phyloP scores from a whole-genome alignment of 169 alveolate genomes.

The Plasmodium chabaudi region DNA sequence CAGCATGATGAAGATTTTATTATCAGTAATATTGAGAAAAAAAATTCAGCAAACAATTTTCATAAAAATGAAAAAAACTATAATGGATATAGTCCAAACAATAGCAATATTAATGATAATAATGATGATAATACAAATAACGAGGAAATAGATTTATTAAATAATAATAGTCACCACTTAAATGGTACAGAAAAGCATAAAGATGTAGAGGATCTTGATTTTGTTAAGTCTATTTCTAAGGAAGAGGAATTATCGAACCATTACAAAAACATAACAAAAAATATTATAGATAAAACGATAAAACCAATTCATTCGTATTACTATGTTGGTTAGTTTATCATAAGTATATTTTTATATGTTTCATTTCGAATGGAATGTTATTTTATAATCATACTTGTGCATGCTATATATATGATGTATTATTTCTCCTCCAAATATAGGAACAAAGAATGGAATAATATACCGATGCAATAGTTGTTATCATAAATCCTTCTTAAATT shows the following conservation, averaged over 20 bases:
- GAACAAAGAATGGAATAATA: slow-evolving; percentile 73
- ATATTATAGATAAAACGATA: slow-evolving; percentile 58
- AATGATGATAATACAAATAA: not conserved
- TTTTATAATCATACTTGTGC: not conserved
- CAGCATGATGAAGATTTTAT: slow-evolving; percentile 68
- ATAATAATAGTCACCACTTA: not conserved
- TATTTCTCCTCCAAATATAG: not conserved
- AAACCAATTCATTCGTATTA: slow-evolving; percentile 71
- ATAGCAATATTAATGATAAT: not conserved
- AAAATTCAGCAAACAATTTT: slow-evolving; percentile 4
- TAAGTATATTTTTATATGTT: too few species aligned
- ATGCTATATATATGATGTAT: not conserved
- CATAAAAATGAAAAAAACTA: slow-evolving; percentile 2
- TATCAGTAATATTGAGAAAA: slow-evolving; percentile 26
- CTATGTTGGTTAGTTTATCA: slow-evolving; percentile 38
- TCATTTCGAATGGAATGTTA: too few species aligned
- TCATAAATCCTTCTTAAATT: slow-evolving; percentile 63
- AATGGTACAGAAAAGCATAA: not conserved
- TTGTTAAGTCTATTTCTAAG: slow-evolving; percentile 21
- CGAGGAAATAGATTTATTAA: not conserved
- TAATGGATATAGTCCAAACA: slow-evolving; percentile 4
- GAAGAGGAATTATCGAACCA: slow-evolving; percentile 64
- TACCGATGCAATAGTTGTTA: slow-evolving; percentile 76
- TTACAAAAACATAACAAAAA: slow-evolving; percentile 61
- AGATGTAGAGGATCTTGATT: not conserved